Evolutionary conservation across 305 asterid species (phyloP).

Genomic region (Rubia peregrina): DNA sequence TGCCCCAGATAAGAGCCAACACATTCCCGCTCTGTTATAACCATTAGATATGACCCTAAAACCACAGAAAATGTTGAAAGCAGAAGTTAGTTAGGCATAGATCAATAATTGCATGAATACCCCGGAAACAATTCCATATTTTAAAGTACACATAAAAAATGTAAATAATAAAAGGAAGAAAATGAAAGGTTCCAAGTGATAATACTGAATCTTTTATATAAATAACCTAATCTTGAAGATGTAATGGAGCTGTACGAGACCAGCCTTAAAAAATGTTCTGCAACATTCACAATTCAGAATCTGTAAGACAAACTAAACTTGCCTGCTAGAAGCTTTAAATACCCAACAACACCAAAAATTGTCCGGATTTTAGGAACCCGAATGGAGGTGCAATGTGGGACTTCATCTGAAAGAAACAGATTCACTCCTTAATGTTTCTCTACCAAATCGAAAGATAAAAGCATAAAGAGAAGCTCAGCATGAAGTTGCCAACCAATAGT

Average conservation of each 20-base stretch:
- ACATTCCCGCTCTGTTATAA: conserved; percentile 68
- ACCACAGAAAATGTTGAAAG: conserved; percentile 23
- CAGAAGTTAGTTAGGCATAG: conserved; percentile 6
- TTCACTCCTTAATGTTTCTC: neutral
- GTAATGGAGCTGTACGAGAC: conserved; percentile 3
- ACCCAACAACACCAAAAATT: conserved; percentile 76
- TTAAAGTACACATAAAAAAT: neutral
- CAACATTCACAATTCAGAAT: neutral
- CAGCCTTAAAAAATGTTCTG: neutral
- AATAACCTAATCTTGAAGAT: neutral
- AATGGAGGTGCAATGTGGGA: conserved; percentile 43
- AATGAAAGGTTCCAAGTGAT: neutral
- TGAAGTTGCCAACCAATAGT: conserved; percentile 41
- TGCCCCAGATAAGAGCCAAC: conserved; percentile 66
- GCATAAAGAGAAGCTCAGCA: conserved; percentile 4
- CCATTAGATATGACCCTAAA: conserved; percentile 70
- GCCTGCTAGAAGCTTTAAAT: conserved; percentile 74
- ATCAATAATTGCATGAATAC: neutral
- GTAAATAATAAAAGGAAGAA: neutral
- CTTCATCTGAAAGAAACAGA: conserved; percentile 42
- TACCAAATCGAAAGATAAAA: conserved; percentile 2
- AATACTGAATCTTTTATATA: neutral
- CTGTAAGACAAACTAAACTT: conserved; percentile 24
- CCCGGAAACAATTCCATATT: neutral
- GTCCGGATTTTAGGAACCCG: conserved; percentile 62